A percentile compares a stretch with the other conserved stretches of the same genome.
Conservation (phyloP, 371 early-diverging fungal species). For the Mortierella sp. region DNA sequence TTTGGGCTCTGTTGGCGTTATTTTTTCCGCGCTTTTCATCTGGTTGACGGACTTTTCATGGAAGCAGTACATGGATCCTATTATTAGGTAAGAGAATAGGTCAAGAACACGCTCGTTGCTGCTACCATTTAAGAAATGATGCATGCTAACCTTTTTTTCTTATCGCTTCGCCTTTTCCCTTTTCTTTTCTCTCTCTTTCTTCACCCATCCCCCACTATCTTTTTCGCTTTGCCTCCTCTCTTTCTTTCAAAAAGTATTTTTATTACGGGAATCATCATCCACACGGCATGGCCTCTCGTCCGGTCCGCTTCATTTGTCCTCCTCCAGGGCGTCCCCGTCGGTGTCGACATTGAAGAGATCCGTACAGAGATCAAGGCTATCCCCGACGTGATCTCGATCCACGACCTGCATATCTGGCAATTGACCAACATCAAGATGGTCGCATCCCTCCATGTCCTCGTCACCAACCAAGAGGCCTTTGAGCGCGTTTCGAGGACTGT, state of each 20-base stretch:
- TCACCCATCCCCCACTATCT: slow-evolving; percentile 44
- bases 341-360: slow-evolving; percentile 77
- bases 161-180: not conserved
- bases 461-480: slow-evolving; percentile 70
- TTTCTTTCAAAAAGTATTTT: slow-evolving; percentile 54
- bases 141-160: not conserved
- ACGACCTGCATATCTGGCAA: slow-evolving; percentile 97
- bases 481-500: slow-evolving; percentile 77
- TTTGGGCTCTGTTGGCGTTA: slow-evolving; percentile 94
- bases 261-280: slow-evolving; percentile 75
- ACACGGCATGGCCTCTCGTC: slow-evolving; percentile 78
- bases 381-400: slow-evolving; percentile 80
- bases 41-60: slow-evolving; percentile 77
- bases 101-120: not conserved
- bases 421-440: slow-evolving; percentile 88
- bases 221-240: slow-evolving; percentile 46
- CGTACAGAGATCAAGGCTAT: slow-evolving; percentile 69
- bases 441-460: slow-evolving; percentile 86
- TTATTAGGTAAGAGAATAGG: slow-evolving; percentile 61
- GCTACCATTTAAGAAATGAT: not conserved
- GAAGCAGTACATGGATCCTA: slow-evolving; percentile 87
- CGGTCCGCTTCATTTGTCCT: slow-evolving; percentile 85
- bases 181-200: slow-evolving; percentile 43
- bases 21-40: slow-evolving; percentile 86
- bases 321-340: slow-evolving; percentile 87